Conservation (phyloP, 139 green algal species). For the Chloropicon primus region DNA sequence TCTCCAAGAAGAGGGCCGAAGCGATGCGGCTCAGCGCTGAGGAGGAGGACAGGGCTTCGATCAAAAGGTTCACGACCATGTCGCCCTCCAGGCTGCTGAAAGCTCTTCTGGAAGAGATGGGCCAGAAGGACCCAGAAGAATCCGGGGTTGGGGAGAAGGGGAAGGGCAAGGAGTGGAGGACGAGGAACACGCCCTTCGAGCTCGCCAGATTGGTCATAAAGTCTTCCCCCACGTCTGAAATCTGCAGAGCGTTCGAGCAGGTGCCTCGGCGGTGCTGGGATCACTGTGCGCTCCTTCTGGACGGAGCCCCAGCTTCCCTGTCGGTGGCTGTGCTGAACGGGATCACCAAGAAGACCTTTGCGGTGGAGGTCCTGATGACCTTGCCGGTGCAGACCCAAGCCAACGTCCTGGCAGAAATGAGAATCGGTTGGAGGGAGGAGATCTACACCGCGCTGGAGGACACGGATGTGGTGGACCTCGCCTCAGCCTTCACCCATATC, state of each 20-base stretch:
- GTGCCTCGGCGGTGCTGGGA: not conserved
- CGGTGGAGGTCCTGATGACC: not conserved
- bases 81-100: not conserved
- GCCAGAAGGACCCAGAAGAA: not conserved
- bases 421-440: not conserved
- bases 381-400: not conserved
- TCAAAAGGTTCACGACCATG: not conserved
- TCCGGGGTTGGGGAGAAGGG: not conserved
- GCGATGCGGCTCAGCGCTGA: not conserved
- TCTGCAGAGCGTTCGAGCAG: not conserved
- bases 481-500: not conserved
- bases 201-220: not conserved
- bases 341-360: not conserved
- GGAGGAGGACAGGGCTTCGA: not conserved
- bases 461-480: not conserved
- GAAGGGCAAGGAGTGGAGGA: not conserved
- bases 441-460: not conserved
- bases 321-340: not conserved
- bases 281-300: not conserved
- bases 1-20: not conserved
- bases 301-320: not conserved
- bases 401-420: not conserved
- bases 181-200: not conserved
- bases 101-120: not conserved
- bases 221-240: not conserved